Evolutionary conservation across 208 protist genomes (phyloP), one percentile per base, ranked within the genome.

Genomic region (Novymonas esmeraldas): DNA sequence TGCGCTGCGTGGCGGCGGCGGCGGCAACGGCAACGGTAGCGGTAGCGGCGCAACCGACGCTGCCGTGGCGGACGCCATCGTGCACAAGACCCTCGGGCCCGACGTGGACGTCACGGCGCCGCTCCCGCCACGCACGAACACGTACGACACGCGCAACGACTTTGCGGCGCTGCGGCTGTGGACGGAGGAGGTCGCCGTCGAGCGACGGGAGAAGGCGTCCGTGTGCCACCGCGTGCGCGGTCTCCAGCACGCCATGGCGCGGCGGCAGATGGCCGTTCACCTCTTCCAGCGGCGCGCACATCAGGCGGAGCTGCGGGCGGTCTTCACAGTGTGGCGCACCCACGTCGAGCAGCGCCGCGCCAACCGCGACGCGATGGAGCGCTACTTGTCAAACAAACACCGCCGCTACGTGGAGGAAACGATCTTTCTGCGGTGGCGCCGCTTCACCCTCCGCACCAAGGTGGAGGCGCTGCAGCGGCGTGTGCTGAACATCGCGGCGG

Each of bases 361-460:
- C 6, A 70, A 78, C 57, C 82, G 80, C 24, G 54, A 73, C 6
- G 76, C 73, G 22, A 61, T 72, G 24, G 66, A 73, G 36, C 59
- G 48, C 11, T 88, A 83, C 54, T 34, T 91, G 22, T 66, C 29
- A 11, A 74, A 78, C 42, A 44, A 67, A 5, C 59, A 66, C 36
- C 59, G 61, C 7, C 73, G 83, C 18, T 61, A 78, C n/a, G 38
- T 78, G 18, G 44, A 82, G 46, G 89, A 92, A 46, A 72, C 64
- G 20, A 76, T 67, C 50, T 94, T 94, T 61, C 46, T 94, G 57
- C 79, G 81, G 13, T 94, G 89, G 89, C 78, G 89, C 3, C 82
- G 89, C 56, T 49, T 89, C 49, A 76, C 79, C 9, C 51, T 87
- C 56, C 70, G 81, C 52, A 49, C 63, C 20, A 65, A 76, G 42